Evolutionary conservation across 768 basidiomycete species (phyloP), one percentile per base, ranked within the genome.

Genomic region (Naganishia friedmannii): DNA sequence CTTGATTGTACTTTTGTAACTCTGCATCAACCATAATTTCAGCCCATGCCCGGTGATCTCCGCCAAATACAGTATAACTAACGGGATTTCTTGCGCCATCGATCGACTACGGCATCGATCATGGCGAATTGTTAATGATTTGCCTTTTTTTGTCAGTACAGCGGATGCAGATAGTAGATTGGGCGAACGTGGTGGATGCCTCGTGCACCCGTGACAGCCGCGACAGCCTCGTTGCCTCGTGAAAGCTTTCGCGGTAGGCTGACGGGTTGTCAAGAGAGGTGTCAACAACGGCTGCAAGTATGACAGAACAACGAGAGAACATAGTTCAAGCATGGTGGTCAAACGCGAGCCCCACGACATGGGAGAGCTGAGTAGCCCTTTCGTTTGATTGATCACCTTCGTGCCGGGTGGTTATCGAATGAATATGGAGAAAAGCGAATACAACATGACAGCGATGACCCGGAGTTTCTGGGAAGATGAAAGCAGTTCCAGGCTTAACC

Each of bases 11-110:
- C n/a, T n/a, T 51, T 4, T 51, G 19, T 26, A 51, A n/a, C n/a
- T 26, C 21, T 51, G 48, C 12, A 8, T n/a, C 48, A 51, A 51
- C 48, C 12, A 51, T 51, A 51, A 51, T 51, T 51, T 51, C 48
- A 51, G 48, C 48, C 48, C n/a, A 51, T 51, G 23, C 15, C 23
- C 48, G 48, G 48, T 51, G 48, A 51, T 51, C 48, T 26, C 48
- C 48, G 48, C 48, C n/a, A 51, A 51, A n/a, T n/a, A n/a, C n/a
- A n/a, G n/a, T n/a, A n/a, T n/a, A 12, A 51, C n/a, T 26, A 51
- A 51, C 48, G 48, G 48, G 48, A n/a, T 51, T 51, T n/a, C 48
- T 51, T 51, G 6, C 48, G 13, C 48, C 48, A 51, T 51, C 48
- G 48, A 51, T 51, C 48, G 48, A 21, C 48, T 51, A n/a, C n/a